These are phyloP conservation scores for Aspergillus ostianus DNA, from an alignment of 495 filamentous ascomycete genomes.

Conservation along the genomic window DNA sequence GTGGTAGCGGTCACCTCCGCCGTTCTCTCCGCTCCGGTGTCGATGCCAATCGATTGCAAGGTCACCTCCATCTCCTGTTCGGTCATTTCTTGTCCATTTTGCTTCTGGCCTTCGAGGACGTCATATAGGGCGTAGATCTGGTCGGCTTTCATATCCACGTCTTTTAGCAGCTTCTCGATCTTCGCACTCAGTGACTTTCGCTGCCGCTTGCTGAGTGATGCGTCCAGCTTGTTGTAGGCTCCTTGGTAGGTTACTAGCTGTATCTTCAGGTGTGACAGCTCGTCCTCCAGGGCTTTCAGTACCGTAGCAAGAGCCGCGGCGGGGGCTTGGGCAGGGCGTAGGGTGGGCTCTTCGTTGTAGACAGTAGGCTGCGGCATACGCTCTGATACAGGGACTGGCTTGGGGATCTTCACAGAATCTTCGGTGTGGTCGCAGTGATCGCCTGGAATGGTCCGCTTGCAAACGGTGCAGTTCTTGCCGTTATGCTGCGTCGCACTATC, in stretches of 20 bases:
- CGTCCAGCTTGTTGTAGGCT: conserved; percentile 66
- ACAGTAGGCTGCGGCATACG: conserved; percentile 51
- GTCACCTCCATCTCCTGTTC: conserved; percentile 68
- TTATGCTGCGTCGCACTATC: conserved; percentile 62
- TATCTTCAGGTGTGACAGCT: conserved; percentile 76
- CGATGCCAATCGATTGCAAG: conserved; percentile 56
- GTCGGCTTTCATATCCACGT: conserved; percentile 76
- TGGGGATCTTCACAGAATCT: conserved; percentile 59
- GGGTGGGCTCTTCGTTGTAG: conserved; percentile 67
- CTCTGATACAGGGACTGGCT: conserved; percentile 70
- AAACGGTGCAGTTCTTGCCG: conserved; percentile 70
- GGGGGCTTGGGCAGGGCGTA: conserved; percentile 74
- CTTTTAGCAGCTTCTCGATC: conserved; percentile 61
- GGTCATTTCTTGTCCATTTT: conserved; percentile 61
- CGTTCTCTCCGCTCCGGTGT: conserved; percentile 26
- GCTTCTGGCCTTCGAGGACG: conserved; percentile 80
- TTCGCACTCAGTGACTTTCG: conserved; percentile 62
- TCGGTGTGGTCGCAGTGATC: conserved; percentile 33
- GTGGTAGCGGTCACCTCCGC: conserved; percentile 36
- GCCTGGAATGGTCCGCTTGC: conserved; percentile 55
- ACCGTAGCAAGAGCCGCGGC: conserved; percentile 74
- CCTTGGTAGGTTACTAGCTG: conserved; percentile 57
- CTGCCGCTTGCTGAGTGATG: conserved; percentile 63
- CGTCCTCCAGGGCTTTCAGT: conserved; percentile 77
- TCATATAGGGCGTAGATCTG: conserved; percentile 89